phyloP scores from a whole-genome alignment of 495 filamentous ascomycete genomes.

The Xylaria castorea region DNA sequence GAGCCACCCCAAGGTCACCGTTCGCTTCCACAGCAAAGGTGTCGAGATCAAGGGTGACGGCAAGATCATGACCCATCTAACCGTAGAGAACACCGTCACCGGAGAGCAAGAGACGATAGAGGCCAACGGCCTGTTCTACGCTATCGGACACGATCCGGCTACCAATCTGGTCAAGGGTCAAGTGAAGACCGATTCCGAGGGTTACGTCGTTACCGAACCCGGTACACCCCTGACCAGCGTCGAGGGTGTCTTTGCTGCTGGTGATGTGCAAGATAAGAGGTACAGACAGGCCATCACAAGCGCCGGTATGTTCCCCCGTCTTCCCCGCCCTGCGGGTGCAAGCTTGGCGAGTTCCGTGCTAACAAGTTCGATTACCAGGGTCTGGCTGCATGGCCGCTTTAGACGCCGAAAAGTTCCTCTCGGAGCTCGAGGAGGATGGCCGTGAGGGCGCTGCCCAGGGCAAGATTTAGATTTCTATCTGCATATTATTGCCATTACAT shows the following conservation, averaged over 20 bases:
- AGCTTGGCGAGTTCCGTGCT: constrained; percentile 32
- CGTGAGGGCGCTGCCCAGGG: constrained; percentile 40
- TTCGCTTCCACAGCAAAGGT: constrained; percentile 82
- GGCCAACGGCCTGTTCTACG: constrained; percentile 96
- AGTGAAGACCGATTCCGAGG: constrained; percentile 81
- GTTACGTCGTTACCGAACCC: constrained; percentile 86
- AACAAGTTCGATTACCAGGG: constrained; percentile 59
- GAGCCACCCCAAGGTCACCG: constrained; percentile 84
- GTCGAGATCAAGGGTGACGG: constrained; percentile 84
- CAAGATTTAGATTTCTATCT: constrained; percentile 32
- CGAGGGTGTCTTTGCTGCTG: constrained; percentile 93
- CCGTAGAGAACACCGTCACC: constrained; percentile 77
- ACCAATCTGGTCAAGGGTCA: constrained; percentile 86
- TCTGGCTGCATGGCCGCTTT: constrained; percentile 94
- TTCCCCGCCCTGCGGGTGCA: background rate
- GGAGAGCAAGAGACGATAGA: constrained; percentile 81
- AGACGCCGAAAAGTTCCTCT: constrained; percentile 90
- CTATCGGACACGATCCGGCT: constrained; percentile 95
- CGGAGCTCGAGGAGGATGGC: constrained; percentile 70
- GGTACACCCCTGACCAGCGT: constrained; percentile 88
- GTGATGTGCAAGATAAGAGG: constrained; percentile 97
- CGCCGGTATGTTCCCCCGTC: constrained; percentile 71
- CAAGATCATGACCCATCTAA: constrained; percentile 83
- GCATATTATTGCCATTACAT: background rate
- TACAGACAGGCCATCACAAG: constrained; percentile 98